A percentile compares a stretch with the other conserved stretches of the same genome.
Evolutionary conservation across 2,329 filamentous ascomycete genomes (phyloP).

Genomic region (Corynespora cassiicola): DNA sequence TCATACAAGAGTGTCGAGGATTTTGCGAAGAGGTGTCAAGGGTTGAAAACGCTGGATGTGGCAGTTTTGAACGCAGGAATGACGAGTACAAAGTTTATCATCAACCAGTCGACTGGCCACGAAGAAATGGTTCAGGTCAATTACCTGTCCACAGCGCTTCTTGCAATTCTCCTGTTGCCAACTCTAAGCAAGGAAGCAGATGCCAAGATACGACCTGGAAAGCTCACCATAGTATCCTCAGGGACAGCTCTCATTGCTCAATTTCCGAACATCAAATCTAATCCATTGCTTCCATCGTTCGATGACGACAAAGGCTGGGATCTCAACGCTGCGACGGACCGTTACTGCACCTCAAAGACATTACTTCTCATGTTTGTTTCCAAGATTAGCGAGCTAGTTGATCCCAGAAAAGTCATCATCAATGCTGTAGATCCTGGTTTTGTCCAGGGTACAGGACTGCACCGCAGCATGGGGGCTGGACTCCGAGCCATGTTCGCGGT

Average conservation of each 20-base stretch:
- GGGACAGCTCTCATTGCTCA: constrained; percentile 1
- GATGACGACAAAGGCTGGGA: too few relatives aligned
- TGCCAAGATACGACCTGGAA: too few relatives aligned
- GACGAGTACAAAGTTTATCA: constrained; percentile 14
- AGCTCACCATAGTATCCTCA: constrained; percentile 17
- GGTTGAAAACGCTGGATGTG: constrained; percentile 7
- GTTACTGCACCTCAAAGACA: constrained; percentile 13
- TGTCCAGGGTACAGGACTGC: constrained; percentile 51
- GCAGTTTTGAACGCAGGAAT: constrained; percentile 42
- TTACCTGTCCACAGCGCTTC: constrained; percentile 58
- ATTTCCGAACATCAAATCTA: constrained; percentile 12
- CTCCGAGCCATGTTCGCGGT: constrained; percentile 21
- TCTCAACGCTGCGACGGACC: background rate
- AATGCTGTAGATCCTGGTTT: constrained; percentile 56
- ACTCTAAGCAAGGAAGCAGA: constrained; percentile 16
- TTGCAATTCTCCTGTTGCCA: constrained; percentile 55
- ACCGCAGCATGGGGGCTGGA: constrained; percentile 8
- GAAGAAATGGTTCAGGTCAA: constrained; percentile 59
- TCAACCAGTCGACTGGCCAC: constrained; percentile 25
- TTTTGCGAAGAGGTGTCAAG: constrained; percentile 15
- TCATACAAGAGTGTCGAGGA: constrained; percentile 15
- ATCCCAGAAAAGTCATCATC: constrained; percentile 32
- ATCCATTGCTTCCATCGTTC: constrained; percentile 22
- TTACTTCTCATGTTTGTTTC: constrained; percentile 9
- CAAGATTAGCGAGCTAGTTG: constrained; percentile 14